Evolutionary conservation across 2,329 filamentous ascomycete genomes (phyloP), one percentile per base, ranked within the genome.

Genomic region (Trichoderma koningii): DNA sequence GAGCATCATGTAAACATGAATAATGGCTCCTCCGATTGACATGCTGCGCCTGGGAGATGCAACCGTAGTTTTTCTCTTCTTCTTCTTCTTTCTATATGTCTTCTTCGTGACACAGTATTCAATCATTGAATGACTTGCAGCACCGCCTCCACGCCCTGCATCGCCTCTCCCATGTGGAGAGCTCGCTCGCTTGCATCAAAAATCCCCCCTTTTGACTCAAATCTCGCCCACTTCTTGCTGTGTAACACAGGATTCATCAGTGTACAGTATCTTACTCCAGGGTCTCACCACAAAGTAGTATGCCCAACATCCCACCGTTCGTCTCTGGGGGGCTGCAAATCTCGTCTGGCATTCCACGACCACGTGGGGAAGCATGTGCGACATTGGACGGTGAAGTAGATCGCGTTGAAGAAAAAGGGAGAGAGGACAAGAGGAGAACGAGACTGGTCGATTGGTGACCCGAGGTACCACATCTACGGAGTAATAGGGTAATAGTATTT

Each of bases 321-420:
- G 45, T 47, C 48, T 34, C 50, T 14, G 44, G 21, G 57, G 52
- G 26, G 21, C 21, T 23, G 50, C 15, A 62, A 38, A 52, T 63
- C 38, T 63, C 41, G 60, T 51, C 28, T 38, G 38, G 50, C 26
- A 55, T 53, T 47, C 48, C 26, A 45, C 47, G 19, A 38, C 60
- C 60, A 63, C 60, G 60, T 63, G 60, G 44, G 48, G 15, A 21
- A 53, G 41, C 34, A 28, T 53, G 47, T 55, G 60, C 48, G 60
- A 62, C 59, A 62, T 30, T 26, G 56, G 56, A 34, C 30, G 30
- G 30, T 34, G 30, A 38, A 38, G 34, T 38, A 14, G 34, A 38
- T 47, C 5, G 55, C 52, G 57, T 45, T 62, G 57, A 62, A 62
- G 57, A 45, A 51, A 41, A 44, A 44, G 57, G 57, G 56, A 48